A percentile compares a stretch with the other conserved stretches of the same genome.
Evolutionary conservation across 768 basidiomycete genomes (phyloP).

Genomic region (Lactarius pseudohatsudake): DNA sequence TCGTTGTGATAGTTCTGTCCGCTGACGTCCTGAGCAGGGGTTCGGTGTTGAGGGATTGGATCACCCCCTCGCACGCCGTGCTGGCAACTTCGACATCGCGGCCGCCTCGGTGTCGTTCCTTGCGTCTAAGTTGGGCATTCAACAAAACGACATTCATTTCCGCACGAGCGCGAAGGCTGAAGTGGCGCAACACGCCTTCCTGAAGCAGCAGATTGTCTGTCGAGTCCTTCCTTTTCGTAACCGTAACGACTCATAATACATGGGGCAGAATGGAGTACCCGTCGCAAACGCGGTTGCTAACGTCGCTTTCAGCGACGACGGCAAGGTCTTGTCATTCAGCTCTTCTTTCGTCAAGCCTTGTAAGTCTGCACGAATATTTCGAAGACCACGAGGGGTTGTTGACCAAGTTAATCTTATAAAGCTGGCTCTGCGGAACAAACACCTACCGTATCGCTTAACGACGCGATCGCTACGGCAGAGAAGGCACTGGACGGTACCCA

Average conservation of each 20-base stretch:
- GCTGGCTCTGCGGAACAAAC: conserved; percentile 35
- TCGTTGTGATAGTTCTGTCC: neutral
- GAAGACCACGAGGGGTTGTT: neutral
- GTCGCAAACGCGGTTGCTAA: conserved; percentile 47
- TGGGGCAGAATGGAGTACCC: conserved; percentile 37
- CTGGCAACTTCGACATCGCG: conserved; percentile 26
- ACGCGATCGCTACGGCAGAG: conserved; percentile 43
- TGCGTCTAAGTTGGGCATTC: conserved; percentile 30
- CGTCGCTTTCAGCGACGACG: conserved; percentile 43
- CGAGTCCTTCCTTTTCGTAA: neutral
- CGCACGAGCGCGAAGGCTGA: conserved; percentile 29
- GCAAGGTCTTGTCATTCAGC: conserved; percentile 46
- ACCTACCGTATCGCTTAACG: conserved; percentile 39
- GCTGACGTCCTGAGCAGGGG: conserved; percentile 27
- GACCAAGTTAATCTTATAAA: neutral
- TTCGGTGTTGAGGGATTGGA: conserved; percentile 32
- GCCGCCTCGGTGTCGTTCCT: conserved; percentile 33
- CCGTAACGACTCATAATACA: neutral
- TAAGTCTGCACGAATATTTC: conserved; percentile 29
- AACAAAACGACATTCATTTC: conserved; percentile 24
- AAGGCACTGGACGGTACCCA: conserved; percentile 40
- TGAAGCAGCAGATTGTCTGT: conserved; percentile 32
- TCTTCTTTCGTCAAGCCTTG: conserved; percentile 48
- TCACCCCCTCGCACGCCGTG: conserved; percentile 32
- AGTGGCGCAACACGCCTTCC: conserved; percentile 29